Conservation (phyloP, 331 rosid genomes). For the Cucumis variabilis region DNA sequence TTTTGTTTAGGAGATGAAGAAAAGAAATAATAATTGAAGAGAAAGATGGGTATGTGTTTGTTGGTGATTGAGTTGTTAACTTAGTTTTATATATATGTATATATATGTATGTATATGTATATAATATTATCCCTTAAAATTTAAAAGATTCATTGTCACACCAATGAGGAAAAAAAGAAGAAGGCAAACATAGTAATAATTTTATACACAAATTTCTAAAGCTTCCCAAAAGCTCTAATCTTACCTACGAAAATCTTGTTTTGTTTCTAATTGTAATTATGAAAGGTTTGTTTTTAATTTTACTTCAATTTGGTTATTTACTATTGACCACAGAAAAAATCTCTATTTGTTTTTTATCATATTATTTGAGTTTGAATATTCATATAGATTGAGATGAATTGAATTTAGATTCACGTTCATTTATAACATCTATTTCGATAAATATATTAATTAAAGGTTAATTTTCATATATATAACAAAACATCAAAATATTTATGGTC, state of each 20-base stretch:
- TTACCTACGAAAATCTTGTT: neutral
- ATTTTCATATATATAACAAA: no score
- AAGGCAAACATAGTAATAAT: neutral
- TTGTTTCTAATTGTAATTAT: neutral
- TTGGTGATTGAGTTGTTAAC: constrained; percentile 32
- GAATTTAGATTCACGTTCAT: no score
- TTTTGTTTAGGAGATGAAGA: neutral
- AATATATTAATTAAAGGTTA: no score
- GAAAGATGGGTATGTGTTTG: neutral
- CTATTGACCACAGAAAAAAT: neutral
- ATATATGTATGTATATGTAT: no score
- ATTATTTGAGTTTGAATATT: no score
- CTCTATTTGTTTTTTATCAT: no score
- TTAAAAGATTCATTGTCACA: neutral
- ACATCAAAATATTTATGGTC: no score
- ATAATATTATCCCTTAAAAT: neutral
- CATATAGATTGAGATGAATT: no score
- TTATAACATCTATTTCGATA: no score
- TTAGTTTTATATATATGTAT: no score
- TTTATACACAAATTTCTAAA: neutral
- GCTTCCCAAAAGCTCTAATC: neutral
- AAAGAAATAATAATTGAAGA: neutral
- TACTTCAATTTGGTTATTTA: neutral
- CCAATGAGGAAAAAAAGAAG: neutral
- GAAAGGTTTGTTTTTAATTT: neutral